phyloP scores from a whole-genome alignment of 305 asterid genomes.

The Fraxinus sp. region DNA sequence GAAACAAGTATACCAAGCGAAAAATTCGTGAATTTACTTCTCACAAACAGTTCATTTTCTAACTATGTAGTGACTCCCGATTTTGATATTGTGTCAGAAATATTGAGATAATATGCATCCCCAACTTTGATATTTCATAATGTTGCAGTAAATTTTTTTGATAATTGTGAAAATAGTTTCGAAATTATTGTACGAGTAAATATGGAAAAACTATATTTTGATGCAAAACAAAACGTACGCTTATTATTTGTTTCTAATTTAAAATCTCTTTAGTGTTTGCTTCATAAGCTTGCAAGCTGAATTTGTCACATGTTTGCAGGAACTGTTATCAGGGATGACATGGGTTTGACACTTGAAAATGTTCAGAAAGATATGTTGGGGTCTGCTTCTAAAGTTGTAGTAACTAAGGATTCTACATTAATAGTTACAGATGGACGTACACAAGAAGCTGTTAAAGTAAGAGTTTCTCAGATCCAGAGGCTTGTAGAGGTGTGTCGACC shows the following conservation, averaged over 20 bases:
- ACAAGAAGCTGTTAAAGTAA: constrained; percentile 49
- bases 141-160: background rate
- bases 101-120: background rate
- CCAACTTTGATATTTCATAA: background rate
- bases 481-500: constrained; percentile 56
- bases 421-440: constrained; percentile 70
- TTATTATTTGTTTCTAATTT: background rate
- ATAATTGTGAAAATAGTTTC: background rate
- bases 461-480: constrained; percentile 59
- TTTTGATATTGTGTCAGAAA: background rate
- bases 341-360: constrained; percentile 63
- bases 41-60: background rate
- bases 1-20: background rate
- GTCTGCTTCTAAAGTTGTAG: constrained; percentile 62
- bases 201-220: background rate
- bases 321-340: constrained; percentile 75
- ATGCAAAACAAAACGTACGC: background rate
- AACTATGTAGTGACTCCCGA: background rate
- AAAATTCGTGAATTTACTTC: background rate
- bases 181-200: background rate
- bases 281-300: background rate
- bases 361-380: constrained; percentile 61
- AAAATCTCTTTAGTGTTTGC: background rate
- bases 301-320: constrained; percentile 35
- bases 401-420: constrained; percentile 69